Conservation (phyloP, 306 rosid species). For the Vigna unguiculata region DNA sequence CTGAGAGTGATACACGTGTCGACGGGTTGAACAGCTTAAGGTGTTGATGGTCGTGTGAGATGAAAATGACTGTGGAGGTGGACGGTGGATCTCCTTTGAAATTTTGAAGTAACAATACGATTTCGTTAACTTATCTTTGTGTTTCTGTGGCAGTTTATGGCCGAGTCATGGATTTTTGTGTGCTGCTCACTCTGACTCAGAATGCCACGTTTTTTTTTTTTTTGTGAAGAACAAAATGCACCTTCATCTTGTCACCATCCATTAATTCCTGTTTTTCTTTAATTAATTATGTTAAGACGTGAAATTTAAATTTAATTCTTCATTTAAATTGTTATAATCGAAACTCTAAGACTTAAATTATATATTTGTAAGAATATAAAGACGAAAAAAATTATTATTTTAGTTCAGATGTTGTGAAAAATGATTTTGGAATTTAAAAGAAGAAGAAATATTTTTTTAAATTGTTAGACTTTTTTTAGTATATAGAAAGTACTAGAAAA, state of each 20-base stretch:
- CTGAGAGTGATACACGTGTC: slow-evolving; percentile 46
- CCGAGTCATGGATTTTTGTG: neutral
- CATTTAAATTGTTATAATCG: too few relatives aligned
- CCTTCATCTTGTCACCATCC: slow-evolving; percentile 20
- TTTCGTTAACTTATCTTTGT: slow-evolving; percentile 32
- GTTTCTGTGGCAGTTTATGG: neutral
- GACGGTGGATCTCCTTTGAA: slow-evolving; percentile 48
- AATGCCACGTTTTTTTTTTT: neutral
- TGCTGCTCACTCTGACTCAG: slow-evolving; percentile 21
- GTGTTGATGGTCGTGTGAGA: slow-evolving; percentile 36
- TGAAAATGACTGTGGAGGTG: slow-evolving; percentile 50
- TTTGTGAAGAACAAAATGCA: neutral
- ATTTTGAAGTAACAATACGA: slow-evolving; percentile 6
- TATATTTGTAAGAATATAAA: too few relatives aligned
- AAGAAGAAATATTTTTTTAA: too few relatives aligned
- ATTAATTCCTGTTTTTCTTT: slow-evolving; percentile 3
- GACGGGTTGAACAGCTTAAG: neutral
- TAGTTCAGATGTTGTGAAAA: too few relatives aligned
- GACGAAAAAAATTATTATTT: too few relatives aligned
- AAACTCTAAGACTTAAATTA: too few relatives aligned
- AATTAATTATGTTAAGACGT: too few relatives aligned
- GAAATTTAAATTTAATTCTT: too few relatives aligned
- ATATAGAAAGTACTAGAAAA: neutral
- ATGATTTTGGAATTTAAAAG: too few relatives aligned
- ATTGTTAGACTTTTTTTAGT: neutral